Percentiles rank a stretch among this genome's conserved stretches.
Conservation (phyloP, 352 stramenopile genomes). For the Phytopythium chamaehyphon region DNA sequence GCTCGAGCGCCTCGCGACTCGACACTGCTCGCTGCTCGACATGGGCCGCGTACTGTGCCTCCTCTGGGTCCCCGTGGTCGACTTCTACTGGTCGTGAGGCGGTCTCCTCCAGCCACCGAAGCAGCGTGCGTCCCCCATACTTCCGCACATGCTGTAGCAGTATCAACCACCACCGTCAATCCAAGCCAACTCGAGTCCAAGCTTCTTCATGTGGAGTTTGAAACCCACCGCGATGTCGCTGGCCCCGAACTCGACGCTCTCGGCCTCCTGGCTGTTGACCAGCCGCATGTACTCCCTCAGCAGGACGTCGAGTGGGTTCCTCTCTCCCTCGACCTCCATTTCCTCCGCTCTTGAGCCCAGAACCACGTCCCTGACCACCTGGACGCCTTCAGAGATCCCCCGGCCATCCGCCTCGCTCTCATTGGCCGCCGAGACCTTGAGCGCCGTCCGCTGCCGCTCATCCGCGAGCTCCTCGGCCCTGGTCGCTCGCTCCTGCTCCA, state of each 20-base stretch:
- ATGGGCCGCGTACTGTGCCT: slow-evolving; percentile 30
- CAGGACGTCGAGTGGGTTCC: slow-evolving; percentile 31
- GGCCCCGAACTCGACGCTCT: slow-evolving; percentile 38
- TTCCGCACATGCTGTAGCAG: slow-evolving; percentile 32
- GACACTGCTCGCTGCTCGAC: slow-evolving; percentile 26
- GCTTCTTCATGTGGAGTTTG: background rate
- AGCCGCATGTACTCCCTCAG: slow-evolving; percentile 31
- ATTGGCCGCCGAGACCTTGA: slow-evolving; percentile 19
- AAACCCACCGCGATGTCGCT: slow-evolving; percentile 25
- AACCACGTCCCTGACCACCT: background rate
- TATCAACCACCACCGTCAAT: background rate
- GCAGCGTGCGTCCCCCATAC: slow-evolving; percentile 18
- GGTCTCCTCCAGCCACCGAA: slow-evolving; percentile 14
- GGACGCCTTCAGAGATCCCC: background rate
- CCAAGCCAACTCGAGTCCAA: background rate
- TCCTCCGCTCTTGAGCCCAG: background rate
- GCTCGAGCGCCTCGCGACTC: slow-evolving; percentile 30
- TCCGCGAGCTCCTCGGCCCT: slow-evolving; percentile 1
- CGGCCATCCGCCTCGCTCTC: slow-evolving; percentile 11
- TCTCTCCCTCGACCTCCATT: background rate
- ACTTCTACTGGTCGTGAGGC: slow-evolving; percentile 5
- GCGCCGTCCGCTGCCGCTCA: slow-evolving; percentile 27
- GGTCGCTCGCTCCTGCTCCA: slow-evolving; percentile 22
- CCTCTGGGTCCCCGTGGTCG: slow-evolving; percentile 13
- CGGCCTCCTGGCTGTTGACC: slow-evolving; percentile 19